Conservation (phyloP, 169 alveolate species). For the Eimeria falciformis region DNA sequence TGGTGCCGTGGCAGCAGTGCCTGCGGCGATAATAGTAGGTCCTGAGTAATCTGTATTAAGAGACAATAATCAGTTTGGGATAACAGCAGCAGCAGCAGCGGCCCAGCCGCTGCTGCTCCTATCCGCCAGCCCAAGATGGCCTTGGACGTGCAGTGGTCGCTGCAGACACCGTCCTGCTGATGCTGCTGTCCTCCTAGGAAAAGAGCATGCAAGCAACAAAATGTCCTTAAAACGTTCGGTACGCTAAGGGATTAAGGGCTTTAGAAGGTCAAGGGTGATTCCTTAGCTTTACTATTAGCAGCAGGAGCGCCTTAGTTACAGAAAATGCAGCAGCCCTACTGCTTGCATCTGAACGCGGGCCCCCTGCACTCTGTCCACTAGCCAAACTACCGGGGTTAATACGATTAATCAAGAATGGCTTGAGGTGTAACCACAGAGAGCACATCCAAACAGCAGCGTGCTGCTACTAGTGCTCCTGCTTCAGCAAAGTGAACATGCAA, state of each 20-base stretch:
- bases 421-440: too few relatives aligned
- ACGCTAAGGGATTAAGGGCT: background rate
- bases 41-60: slow-evolving; percentile 38
- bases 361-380: too few relatives aligned
- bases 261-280: background rate
- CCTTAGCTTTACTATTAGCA: background rate
- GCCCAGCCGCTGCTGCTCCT: slow-evolving; percentile 65
- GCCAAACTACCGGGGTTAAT: too few relatives aligned
- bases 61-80: slow-evolving; percentile 20
- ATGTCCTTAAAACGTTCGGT: background rate
- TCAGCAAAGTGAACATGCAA: too few relatives aligned
- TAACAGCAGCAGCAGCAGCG: slow-evolving; percentile 41
- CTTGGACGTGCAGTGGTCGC: slow-evolving; percentile 72
- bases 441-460: too few relatives aligned
- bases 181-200: slow-evolving; percentile 47
- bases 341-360: too few relatives aligned
- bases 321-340: too few relatives aligned
- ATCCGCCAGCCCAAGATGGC: slow-evolving; percentile 63
- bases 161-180: slow-evolving; percentile 59
- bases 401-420: too few relatives aligned
- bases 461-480: too few relatives aligned
- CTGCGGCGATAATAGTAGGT: slow-evolving; percentile 8
- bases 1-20: slow-evolving; percentile 39
- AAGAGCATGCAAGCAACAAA: background rate
- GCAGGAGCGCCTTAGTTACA: background rate